Conservation (phyloP, 768 basidiomycete species). For the Sarcodon aspratus region DNA sequence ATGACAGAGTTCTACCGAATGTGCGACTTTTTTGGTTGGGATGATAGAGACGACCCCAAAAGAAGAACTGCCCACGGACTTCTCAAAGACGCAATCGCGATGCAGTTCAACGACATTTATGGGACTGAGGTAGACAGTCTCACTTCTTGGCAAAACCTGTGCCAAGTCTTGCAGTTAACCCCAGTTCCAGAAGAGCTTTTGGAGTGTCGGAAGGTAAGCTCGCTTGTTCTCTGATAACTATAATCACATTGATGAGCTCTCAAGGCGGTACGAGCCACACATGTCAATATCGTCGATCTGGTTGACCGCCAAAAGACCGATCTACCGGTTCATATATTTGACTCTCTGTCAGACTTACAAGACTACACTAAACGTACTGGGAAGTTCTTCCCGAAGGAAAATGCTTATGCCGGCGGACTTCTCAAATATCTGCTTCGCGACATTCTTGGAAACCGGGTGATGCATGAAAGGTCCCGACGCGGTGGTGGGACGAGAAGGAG, state of each 20-base stretch:
- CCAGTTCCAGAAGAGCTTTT: conserved; percentile 1
- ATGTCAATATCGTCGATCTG: conserved; percentile 22
- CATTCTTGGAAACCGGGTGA: conserved; percentile 4
- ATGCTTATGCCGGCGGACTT: conserved; percentile 17
- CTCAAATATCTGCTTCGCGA: conserved; percentile 17
- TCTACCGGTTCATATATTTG: conserved; percentile 11
- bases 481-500: background rate
- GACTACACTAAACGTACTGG: conserved; percentile 10
- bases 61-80: background rate
- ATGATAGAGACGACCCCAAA: background rate
- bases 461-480: background rate
- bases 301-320: conserved; percentile 9
- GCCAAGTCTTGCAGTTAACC: conserved; percentile 2
- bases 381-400: conserved; percentile 18
- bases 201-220: conserved; percentile 5
- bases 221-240: background rate
- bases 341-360: conserved; percentile 10
- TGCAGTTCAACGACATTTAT: conserved; percentile 9
- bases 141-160: too few relatives aligned
- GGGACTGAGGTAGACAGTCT: conserved; percentile 8
- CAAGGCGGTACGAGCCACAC: conserved; percentile 12
- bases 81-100: too few relatives aligned
- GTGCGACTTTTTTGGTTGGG: background rate
- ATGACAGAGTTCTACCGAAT: conserved; percentile 5
- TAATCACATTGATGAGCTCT: background rate